phyloP scores from a whole-genome alignment of 768 basidiomycete genomes.

The Pleurotus platypus region DNA sequence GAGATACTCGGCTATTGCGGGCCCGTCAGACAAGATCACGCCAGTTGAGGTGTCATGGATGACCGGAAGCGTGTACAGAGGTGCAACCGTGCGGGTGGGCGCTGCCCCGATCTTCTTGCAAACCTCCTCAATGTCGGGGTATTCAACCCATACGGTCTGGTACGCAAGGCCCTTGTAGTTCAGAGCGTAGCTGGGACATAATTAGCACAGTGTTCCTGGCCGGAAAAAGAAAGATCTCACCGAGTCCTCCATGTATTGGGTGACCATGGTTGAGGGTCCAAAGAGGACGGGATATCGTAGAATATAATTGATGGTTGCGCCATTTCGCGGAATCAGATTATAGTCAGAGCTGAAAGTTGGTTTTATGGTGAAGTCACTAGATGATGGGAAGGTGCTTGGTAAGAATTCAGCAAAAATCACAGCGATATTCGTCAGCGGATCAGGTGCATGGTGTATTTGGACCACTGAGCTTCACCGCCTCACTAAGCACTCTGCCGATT shows the following conservation, averaged over 20 bases:
- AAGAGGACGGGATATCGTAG: constrained; percentile 41
- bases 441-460: no score
- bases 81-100: constrained; percentile 17
- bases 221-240: constrained; percentile 16
- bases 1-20: constrained; percentile 36
- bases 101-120: constrained; percentile 28
- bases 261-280: constrained; percentile 30
- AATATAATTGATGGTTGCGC: constrained; percentile 25
- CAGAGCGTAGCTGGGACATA: constrained; percentile 8
- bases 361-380: not conserved
- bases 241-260: constrained; percentile 45
- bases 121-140: constrained; percentile 33
- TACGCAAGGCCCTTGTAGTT: constrained; percentile 25
- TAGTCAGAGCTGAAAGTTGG: no score
- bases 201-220: no score
- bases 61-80: constrained; percentile 34
- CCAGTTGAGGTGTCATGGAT: constrained; percentile 37
- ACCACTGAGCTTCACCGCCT: no score
- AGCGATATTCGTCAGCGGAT: not conserved
- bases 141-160: constrained; percentile 38
- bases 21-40: constrained; percentile 29
- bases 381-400: constrained; percentile 7
- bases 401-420: not conserved
- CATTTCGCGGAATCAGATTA: not conserved
- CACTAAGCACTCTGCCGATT: no score